Base-by-base conservation (phyloP, 1,284 basidiomycete species). In the Cronartium ribicola region DNA sequence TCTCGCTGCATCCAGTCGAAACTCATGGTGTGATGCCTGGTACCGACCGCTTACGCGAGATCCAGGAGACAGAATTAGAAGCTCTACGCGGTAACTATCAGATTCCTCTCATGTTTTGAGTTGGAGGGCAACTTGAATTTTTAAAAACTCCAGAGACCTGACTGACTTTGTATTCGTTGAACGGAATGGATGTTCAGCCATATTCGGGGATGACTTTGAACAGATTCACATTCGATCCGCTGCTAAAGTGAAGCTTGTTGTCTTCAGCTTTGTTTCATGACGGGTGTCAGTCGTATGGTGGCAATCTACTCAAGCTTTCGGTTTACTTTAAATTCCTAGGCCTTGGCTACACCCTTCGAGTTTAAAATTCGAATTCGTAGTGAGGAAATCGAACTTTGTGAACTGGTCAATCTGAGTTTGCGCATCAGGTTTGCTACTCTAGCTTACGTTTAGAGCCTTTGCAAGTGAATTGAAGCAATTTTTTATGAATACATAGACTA, bases 61-160 rank as follows among this genome's bases (percentile, higher is more conserved):
- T 71, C 39, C 68, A 71, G 44, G 68, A 71, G 57, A 71, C 68
- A 20, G 68, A 71, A 36, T 40, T 71, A 13, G 68, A 71, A 44
- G 68, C 68, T 17, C 43, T 71, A 55, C 60, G 68, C 44, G 68
- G 68, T 71, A 40, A 36, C 60, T 61, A 37, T 43, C 2, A 8
- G 11, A 22, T 46, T 43, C 5, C 29, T 48, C 17, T 40, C 11
- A 55, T 43, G 29, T 11, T 4, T 51, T 37, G 20, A 20, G 10
- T 10, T 2, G 20, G 3, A 14, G 14, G 20, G 1, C 14, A 51
- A 20, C 48, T 51, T 51, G 14, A 20, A 14, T 1, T 20, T 51
- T 51, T 51, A 51, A 51, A 51, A 3, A 14, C 59, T 17, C 22
- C 59, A 60, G 11, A 13, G n/a, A 20, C n/a, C 2, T 1, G 59